Percentiles rank a stretch among this genome's conserved stretches.
phyloP scores from a whole-genome alignment of 495 filamentous ascomycete species.

The Tuber indicum region DNA sequence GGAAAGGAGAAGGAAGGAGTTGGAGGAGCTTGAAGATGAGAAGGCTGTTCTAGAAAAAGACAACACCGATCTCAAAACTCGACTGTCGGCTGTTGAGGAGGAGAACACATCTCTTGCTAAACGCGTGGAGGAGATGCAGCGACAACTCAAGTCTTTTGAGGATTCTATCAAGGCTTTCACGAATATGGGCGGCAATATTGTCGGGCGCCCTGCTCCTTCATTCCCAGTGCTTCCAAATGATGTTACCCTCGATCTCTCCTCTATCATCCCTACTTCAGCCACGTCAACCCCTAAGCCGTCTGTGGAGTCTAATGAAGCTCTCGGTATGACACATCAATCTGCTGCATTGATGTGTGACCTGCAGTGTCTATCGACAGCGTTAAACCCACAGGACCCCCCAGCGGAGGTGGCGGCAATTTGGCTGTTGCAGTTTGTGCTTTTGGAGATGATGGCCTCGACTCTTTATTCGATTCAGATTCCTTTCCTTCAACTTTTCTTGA shows the following conservation, averaged over 20 bases:
- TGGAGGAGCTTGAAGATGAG: slow-evolving; percentile 77
- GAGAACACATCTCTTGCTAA: slow-evolving; percentile 60
- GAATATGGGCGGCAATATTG: slow-evolving; percentile 9
- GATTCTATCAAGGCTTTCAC: slow-evolving; percentile 43
- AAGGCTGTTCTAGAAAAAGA: slow-evolving; percentile 60
- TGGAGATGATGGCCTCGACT: slow-evolving; percentile 37
- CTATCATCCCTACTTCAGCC: slow-evolving; percentile 44
- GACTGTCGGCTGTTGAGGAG: slow-evolving; percentile 57
- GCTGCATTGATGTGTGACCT: slow-evolving; percentile 99
- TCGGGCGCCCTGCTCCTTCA: background rate
- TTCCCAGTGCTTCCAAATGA: background rate
- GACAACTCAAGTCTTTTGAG: slow-evolving; percentile 53
- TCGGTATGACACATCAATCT: slow-evolving; percentile 99
- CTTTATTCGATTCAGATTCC: slow-evolving; percentile 39
- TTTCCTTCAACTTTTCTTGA: slow-evolving; percentile 40
- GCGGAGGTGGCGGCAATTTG: slow-evolving; percentile 24
- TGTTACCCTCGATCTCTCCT: slow-evolving; percentile 51
- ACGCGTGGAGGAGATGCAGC: slow-evolving; percentile 58
- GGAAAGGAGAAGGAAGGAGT: slow-evolving; percentile 89
- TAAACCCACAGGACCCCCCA: slow-evolving; percentile 14
- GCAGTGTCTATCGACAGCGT: slow-evolving; percentile 68
- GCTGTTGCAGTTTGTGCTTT: slow-evolving; percentile 39
- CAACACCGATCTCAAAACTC: slow-evolving; percentile 60
- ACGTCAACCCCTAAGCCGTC: slow-evolving; percentile 27
- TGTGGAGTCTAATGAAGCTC: slow-evolving; percentile 50